Evolutionary conservation across 192 early-diverging fungal genomes (phyloP).

Genomic region (Coemansia furcata): DNA sequence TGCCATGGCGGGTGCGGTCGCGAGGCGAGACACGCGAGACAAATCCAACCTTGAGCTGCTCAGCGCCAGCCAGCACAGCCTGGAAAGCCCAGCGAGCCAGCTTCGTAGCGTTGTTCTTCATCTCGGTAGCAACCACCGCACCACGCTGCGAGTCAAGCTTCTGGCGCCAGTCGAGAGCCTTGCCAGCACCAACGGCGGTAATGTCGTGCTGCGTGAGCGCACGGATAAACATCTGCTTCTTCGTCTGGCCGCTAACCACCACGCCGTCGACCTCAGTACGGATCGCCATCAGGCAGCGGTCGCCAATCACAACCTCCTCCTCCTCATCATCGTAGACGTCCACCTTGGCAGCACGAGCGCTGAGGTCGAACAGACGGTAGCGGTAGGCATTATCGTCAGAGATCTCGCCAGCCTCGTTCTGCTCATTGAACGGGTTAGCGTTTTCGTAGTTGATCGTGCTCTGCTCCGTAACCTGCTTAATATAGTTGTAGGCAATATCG

Average conservation of each 20-base stretch:
- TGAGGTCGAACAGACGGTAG: constrained; percentile 84
- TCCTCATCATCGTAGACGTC: constrained; percentile 33
- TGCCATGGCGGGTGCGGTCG: constrained; percentile 74
- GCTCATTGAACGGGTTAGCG: constrained; percentile 71
- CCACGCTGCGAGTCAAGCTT: constrained; percentile 93
- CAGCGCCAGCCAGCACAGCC: constrained; percentile 81
- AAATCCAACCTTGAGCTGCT: constrained; percentile 88
- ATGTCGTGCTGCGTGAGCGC: constrained; percentile 95
- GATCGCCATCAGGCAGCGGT: constrained; percentile 67
- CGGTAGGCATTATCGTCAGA: constrained; percentile 72
- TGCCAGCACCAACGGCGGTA: constrained; percentile 76
- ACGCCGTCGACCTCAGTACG: constrained; percentile 90
- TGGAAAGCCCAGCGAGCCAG: constrained; percentile 96
- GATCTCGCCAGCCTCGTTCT: constrained; percentile 52
- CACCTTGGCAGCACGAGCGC: constrained; percentile 23
- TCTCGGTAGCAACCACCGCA: constrained; percentile 94
- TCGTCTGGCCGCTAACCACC: constrained; percentile 54
- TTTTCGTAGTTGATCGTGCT: constrained; percentile 59
- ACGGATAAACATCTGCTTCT: constrained; percentile 61
- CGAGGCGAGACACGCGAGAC: constrained; percentile 75
- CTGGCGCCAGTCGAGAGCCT: constrained; percentile 90
- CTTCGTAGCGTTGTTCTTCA: constrained; percentile 97
- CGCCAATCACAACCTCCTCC: constrained; percentile 46
- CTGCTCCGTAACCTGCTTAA: constrained; percentile 68
- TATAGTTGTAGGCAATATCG: constrained; percentile 79